phyloP scores from a whole-genome alignment of 164 flowering plant species.

The Liriodendron chinense region DNA sequence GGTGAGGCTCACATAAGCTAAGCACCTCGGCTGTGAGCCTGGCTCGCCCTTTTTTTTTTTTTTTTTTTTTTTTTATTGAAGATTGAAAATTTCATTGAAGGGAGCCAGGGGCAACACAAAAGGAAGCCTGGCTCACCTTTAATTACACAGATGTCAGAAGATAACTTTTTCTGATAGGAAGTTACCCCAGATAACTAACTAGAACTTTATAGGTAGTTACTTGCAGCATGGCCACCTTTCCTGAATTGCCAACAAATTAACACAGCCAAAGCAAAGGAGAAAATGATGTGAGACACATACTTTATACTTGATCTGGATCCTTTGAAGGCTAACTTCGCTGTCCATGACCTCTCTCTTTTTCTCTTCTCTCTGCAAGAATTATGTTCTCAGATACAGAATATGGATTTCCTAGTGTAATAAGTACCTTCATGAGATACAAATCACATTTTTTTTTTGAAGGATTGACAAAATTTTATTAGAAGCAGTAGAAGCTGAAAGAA shows the following conservation, averaged over 20 bases:
- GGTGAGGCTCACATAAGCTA: too few species aligned
- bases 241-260: not conserved
- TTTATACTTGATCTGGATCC: slow-evolving; percentile 83
- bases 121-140: too few species aligned
- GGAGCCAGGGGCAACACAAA: too few species aligned
- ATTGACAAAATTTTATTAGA: not conserved
- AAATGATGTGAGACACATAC: slow-evolving; percentile 28
- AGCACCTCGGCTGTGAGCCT: too few species aligned
- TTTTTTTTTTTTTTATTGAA: too few species aligned
- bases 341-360: slow-evolving; percentile 92
- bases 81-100: too few species aligned
- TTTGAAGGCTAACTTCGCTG: slow-evolving; percentile 81
- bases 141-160: too few species aligned
- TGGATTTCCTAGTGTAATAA: slow-evolving; percentile 3
- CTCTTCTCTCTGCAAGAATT: slow-evolving; percentile 82
- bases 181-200: too few species aligned
- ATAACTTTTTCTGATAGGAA: too few species aligned
- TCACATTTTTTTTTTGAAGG: not conserved
- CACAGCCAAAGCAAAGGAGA: slow-evolving; percentile 4
- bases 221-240: not conserved
- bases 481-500: not conserved
- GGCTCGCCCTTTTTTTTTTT: too few species aligned
- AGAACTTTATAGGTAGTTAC: not conserved
- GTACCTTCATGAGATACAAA: not conserved
- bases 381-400: slow-evolving; percentile 9